Conservation (phyloP, 768 basidiomycete genomes). For the Tricholoma saponaceum region DNA sequence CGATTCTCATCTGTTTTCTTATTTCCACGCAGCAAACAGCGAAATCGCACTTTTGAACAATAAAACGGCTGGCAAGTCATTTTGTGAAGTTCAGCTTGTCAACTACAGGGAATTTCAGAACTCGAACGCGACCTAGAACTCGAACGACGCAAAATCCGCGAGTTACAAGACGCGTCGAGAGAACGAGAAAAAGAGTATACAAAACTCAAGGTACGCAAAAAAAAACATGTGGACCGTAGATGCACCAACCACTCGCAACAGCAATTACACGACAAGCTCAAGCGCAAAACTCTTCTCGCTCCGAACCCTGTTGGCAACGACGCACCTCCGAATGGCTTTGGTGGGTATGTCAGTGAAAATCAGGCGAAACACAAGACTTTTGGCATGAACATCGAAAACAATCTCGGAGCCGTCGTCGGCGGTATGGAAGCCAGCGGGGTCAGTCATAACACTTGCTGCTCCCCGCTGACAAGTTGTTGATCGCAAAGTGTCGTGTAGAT, state of each 20-base stretch:
- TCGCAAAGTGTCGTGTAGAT: slow-evolving; percentile 35
- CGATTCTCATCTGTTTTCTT: not conserved
- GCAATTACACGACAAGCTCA: slow-evolving; percentile 79
- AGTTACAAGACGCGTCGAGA: slow-evolving; percentile 67
- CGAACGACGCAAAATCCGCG: slow-evolving; percentile 70
- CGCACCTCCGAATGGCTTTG: slow-evolving; percentile 12
- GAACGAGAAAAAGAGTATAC: slow-evolving; percentile 87
- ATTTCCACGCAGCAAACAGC: slow-evolving; percentile 54
- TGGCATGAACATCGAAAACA: slow-evolving; percentile 15
- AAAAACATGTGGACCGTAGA: not conserved
- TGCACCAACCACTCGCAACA: slow-evolving; percentile 21
- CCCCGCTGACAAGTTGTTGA: not conserved
- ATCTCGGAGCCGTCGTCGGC: slow-evolving; percentile 49
- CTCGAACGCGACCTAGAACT: slow-evolving; percentile 77
- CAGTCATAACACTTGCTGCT: slow-evolving; percentile 13
- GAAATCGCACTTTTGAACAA: slow-evolving; percentile 68
- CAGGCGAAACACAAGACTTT: slow-evolving; percentile 8
- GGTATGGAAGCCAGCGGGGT: slow-evolving; percentile 69
- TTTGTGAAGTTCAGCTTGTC: not conserved
- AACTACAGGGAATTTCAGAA: slow-evolving; percentile 35
- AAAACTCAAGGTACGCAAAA: slow-evolving; percentile 65
- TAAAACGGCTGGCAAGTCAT: slow-evolving; percentile 56
- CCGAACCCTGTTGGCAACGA: slow-evolving; percentile 23
- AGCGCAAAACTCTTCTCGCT: slow-evolving; percentile 71
- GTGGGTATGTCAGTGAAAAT: slow-evolving; percentile 6